Conservation (phyloP, 2,329 filamentous ascomycete genomes). For the Fusarium phyllophilum region DNA sequence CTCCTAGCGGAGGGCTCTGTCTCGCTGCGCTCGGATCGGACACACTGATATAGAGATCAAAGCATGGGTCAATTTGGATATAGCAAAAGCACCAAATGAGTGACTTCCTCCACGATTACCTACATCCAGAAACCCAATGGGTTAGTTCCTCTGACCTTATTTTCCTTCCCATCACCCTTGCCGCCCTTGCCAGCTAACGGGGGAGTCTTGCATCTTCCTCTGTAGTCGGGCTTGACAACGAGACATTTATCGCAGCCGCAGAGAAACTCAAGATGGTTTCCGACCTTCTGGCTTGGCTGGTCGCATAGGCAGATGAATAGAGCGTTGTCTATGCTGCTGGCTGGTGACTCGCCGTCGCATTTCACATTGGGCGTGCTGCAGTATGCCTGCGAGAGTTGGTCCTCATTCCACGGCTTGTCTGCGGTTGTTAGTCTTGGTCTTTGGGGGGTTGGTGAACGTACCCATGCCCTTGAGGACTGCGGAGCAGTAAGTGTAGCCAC, state of each 20-base stretch:
- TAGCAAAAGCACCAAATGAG: background rate
- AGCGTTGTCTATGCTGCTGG: conserved; percentile 46
- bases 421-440: background rate
- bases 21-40: background rate
- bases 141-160: conserved; percentile 9
- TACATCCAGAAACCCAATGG: conserved; percentile 27
- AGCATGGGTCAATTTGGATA: conserved; percentile 12
- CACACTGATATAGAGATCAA: too few species aligned
- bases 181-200: conserved; percentile 41
- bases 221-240: conserved; percentile 52
- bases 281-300: conserved; percentile 46
- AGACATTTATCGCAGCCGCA: conserved; percentile 54
- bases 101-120: background rate
- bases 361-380: conserved; percentile 51
- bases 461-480: conserved; percentile 52
- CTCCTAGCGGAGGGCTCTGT: background rate
- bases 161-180: background rate
- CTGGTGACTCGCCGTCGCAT: conserved; percentile 47
- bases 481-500: conserved; percentile 56
- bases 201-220: conserved; percentile 53
- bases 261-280: conserved; percentile 50
- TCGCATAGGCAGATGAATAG: conserved; percentile 54
- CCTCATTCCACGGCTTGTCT: conserved; percentile 50
- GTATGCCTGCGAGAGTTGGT: conserved; percentile 50
- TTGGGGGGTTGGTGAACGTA: conserved; percentile 19